Evolutionary conservation across 2,329 filamentous ascomycete genomes (phyloP).

Genomic region (Aspergillus clavatus): DNA sequence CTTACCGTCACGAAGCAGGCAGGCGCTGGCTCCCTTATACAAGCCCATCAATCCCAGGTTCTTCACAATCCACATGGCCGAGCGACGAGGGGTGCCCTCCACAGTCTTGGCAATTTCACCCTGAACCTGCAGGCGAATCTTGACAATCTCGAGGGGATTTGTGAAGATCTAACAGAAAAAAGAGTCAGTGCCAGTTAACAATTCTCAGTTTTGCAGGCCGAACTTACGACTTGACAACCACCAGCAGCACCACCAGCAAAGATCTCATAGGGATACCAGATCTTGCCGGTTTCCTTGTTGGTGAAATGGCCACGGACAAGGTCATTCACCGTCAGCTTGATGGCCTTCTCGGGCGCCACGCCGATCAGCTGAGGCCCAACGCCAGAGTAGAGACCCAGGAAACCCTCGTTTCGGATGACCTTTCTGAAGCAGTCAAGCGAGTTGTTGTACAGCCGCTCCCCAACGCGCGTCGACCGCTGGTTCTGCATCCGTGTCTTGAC

Average conservation of each 20-base stretch:
- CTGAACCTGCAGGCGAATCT: constrained; percentile 96
- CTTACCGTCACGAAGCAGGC: constrained; percentile 73
- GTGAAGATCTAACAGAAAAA: constrained; percentile 68
- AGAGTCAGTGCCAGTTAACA: constrained; percentile 5
- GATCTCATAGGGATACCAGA: constrained; percentile 67
- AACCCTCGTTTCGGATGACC: constrained; percentile 86
- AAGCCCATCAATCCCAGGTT: constrained; percentile 91
- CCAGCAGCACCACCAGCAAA: constrained; percentile 85
- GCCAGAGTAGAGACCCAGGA: constrained; percentile 86
- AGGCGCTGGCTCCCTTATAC: constrained; percentile 95
- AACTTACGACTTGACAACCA: constrained; percentile 88
- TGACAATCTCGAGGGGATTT: constrained; percentile 97
- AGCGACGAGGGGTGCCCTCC: constrained; percentile 76
- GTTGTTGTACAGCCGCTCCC: constrained; percentile 91
- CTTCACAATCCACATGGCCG: constrained; percentile 94
- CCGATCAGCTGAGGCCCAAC: constrained; percentile 92
- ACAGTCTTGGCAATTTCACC: constrained; percentile 88
- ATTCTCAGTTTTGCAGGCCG: neutral
- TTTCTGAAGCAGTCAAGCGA: constrained; percentile 93
- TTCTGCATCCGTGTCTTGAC: constrained; percentile 99
- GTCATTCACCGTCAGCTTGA: constrained; percentile 98
- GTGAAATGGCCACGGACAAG: constrained; percentile 73
- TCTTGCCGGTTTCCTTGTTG: constrained; percentile 67
- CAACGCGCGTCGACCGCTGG: constrained; percentile 76
- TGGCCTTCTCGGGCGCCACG: constrained; percentile 98